A percentile compares a stretch with the other conserved stretches of the same genome.
These are phyloP conservation scores for Acidiella bohemica DNA, from an alignment of 495 filamentous ascomycete species.

Conservation along the genomic window DNA sequence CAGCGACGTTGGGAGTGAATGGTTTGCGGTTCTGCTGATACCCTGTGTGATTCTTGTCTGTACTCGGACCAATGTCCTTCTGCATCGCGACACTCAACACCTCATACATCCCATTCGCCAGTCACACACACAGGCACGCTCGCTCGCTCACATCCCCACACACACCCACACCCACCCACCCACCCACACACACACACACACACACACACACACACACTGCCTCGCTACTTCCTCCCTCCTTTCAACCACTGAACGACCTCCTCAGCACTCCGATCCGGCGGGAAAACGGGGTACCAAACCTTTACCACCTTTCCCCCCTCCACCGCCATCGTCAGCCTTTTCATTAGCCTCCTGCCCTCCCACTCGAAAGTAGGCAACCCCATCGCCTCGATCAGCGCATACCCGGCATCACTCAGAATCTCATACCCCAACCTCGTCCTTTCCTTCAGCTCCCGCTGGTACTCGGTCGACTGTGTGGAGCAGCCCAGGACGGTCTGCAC, in stretches of 20 bases:
- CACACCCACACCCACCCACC: no score
- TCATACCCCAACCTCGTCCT: conserved; percentile 22
- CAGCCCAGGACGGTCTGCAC: conserved; percentile 18
- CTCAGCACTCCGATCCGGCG: conserved; percentile 20
- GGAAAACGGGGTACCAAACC: conserved; percentile 27
- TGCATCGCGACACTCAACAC: no score
- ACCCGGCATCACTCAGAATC: conserved; percentile 22
- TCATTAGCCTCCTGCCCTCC: conserved; percentile 20
- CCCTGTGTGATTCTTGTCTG: no score
- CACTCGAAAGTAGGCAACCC: conserved; percentile 22
- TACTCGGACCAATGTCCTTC: no score
- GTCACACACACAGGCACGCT: no score
- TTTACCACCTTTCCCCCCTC: conserved; percentile 19
- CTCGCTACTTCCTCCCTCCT: no score
- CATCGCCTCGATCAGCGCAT: conserved; percentile 18
- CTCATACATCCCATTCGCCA: no score
- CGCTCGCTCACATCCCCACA: no score
- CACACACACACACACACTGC: no score
- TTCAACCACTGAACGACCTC: conserved; percentile 22
- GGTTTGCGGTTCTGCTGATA: background rate
- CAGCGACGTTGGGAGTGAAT: background rate
- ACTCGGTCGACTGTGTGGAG: conserved; percentile 20
- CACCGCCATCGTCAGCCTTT: conserved; percentile 22
- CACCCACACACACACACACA: no score
- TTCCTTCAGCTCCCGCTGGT: conserved; percentile 22